A percentile compares a stretch with the other conserved stretches of the same genome.
These are phyloP conservation scores for Saprolegnia diclina DNA, from an alignment of 352 stramenopile species.

Conservation along the genomic window DNA sequence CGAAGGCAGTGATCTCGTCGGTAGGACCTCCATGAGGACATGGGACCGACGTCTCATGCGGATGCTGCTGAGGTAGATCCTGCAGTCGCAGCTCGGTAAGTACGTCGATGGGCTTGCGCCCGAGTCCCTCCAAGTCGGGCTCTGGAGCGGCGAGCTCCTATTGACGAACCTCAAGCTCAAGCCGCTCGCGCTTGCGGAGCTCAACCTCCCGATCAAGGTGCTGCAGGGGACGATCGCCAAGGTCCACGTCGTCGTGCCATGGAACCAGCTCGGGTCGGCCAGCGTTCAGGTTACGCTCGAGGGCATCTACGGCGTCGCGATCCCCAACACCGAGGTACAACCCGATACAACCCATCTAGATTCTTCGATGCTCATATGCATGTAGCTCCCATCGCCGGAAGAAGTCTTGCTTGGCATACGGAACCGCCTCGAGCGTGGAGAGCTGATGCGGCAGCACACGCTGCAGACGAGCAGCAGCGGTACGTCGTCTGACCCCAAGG, in stretches of 20 bases:
- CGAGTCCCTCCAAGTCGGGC: slow-evolving; percentile 73
- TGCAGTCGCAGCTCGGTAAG: slow-evolving; percentile 75
- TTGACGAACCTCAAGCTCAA: slow-evolving; percentile 69
- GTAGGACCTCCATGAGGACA: slow-evolving; percentile 30
- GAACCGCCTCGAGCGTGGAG: slow-evolving; percentile 56
- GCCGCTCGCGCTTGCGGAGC: slow-evolving; percentile 65
- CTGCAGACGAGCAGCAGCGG: slow-evolving; percentile 47
- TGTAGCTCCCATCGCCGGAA: slow-evolving; percentile 37
- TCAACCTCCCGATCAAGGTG: slow-evolving; percentile 64
- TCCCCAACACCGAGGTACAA: slow-evolving; percentile 44
- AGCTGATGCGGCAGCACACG: slow-evolving; percentile 62
- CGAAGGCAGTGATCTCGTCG: slow-evolving; percentile 64
- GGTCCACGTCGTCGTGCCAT: slow-evolving; percentile 76
- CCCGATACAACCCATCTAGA: background rate
- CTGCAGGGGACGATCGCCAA: slow-evolving; percentile 50
- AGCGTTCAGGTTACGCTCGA: slow-evolving; percentile 74
- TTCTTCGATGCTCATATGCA: background rate
- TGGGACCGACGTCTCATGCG: background rate
- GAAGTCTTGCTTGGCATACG: slow-evolving; percentile 53
- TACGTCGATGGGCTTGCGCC: slow-evolving; percentile 71
- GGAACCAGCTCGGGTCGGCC: slow-evolving; percentile 72
- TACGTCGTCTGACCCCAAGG: slow-evolving; percentile 22
- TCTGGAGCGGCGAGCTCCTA: slow-evolving; percentile 79
- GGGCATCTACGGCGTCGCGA: slow-evolving; percentile 60
- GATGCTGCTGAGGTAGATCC: slow-evolving; percentile 37